Evolutionary conservation across 352 stramenopile genomes (phyloP), one percentile per base, ranked within the genome.

Genomic region (Thalassiosira hispida): DNA sequence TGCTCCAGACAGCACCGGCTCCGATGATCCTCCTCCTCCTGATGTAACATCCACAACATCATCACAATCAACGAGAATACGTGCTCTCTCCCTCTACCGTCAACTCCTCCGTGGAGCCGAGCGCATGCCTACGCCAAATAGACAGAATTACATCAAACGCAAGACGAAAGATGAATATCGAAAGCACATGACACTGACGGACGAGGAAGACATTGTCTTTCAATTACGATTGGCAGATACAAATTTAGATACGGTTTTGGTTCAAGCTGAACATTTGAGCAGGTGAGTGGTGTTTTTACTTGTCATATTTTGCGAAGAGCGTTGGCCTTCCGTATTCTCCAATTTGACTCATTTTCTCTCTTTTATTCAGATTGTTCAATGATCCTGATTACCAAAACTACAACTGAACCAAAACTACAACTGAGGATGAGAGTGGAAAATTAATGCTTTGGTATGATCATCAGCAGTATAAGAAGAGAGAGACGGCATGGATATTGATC

Each of bases 41-140:
- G n/a, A n/a, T n/a, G n/a, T n/a, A 38, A 5, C 44, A 52, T 52
- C 44, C 44, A 52, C 44, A n/a, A n/a, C 20, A 42, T 27, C 56
- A 16, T 23, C 52, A 44, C 6, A 61, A 52, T n/a, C 31, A 33
- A 38, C 35, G 4, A 16, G 74, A 47, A 0, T 33, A 9, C 53
- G 67, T 44, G 82, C 86, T 3, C 72, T 93, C 9, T 91, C 82
- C 2, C 62, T 93, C 31, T 93, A 93, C 78, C 62, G 88, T 35
- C 85, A 90, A 65, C 66, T 93, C 5, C 52, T 93, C 33, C 79
- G 88, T 35, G 77, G 71, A 35, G 85, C 81, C 1, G 63, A 78
- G 49, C 80, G 83, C 38, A 93, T 93, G 88, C 88, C 88, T 27
- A 93, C 88, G 12, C 88, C 88, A 22, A 93, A 93, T 73, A 75